phyloP scores from a whole-genome alignment of 2,329 filamentous ascomycete genomes.

The Xylariaceae sp. region DNA sequence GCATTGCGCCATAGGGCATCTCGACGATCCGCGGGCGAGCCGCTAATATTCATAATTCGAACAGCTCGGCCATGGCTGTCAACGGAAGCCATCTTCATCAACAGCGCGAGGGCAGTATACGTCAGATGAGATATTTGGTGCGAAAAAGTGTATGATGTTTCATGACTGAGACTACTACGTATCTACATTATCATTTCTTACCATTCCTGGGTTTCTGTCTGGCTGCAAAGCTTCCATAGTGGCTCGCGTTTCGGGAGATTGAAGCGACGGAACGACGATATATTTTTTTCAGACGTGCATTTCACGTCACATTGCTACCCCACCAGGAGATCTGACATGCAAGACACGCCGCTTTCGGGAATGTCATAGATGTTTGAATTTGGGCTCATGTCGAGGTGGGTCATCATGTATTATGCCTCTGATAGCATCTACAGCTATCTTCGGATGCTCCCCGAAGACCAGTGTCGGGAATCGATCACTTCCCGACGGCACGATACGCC shows the following conservation, averaged over 20 bases:
- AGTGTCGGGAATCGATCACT: background rate
- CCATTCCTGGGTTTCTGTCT: no score
- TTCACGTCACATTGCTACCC: background rate
- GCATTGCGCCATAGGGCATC: constrained; percentile 1
- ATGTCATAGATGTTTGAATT: background rate
- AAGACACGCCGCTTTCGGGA: background rate
- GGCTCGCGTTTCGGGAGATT: no score
- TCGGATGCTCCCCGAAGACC: background rate
- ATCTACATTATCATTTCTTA: no score
- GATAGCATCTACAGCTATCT: background rate
- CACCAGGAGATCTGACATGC: background rate
- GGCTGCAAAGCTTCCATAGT: no score
- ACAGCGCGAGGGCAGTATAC: no score
- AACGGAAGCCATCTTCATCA: background rate
- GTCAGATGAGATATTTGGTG: no score
- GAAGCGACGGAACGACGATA: no score
- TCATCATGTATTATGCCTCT: background rate
- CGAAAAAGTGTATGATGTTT: no score
- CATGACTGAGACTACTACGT: no score
- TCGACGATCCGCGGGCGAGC: constrained; percentile 1
- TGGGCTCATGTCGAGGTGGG: background rate
- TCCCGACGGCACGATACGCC: background rate
- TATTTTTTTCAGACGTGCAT: no score
- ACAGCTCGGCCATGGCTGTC: background rate
- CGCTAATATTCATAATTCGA: constrained; percentile 2